Base-by-base conservation (phyloP, 23 red algal species). In the Gracilaria gracilis region DNA sequence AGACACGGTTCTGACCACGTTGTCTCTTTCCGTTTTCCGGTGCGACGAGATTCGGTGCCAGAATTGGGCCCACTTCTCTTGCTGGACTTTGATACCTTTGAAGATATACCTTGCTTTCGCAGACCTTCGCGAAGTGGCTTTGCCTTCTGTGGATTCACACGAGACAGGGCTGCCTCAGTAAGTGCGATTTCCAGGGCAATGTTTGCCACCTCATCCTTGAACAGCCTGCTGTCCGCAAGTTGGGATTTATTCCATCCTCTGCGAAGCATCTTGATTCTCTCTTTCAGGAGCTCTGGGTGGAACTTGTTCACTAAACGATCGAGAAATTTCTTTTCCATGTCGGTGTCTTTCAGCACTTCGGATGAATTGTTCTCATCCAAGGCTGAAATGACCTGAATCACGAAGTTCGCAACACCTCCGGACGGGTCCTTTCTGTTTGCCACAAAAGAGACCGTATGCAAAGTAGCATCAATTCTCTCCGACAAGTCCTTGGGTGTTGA, bases 391-490 rank as follows among this genome's bases (percentile, higher is more conserved):
- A 74, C 0, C 21, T 4, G 20, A 4, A 49, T 9, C 8, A 74
- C 42, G 67, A 74, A 74, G 25, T 74, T 3, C 6, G 21, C 7
- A 6, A 74, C 1, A 32, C 1, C 67, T 32, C 4, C 0, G 5
- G 27, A 32, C n/a, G 13, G 61, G 13, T 28, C 13, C 61, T 35
- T 4, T 13, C 13, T 35, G 4, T 67, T 4, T 4, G 61, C 13
- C 13, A n/a, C 13, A 13, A 67, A 28, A 28, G 61, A 32, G 33
- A 67, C 5, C 4, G 33, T 67, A 32, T 13, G 33, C 33, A 67
- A 67, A 4, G 70, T 32, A 32, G 70, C 70, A n/a, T 80, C 75
- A 80, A 80, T 80, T 49, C 75, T 31, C 29, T 80, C 38, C 11
- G 42, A 80, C 20, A 51, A 16, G 7, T 51, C 75, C 1, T 80